Conservation (phyloP, 2,329 filamentous ascomycete genomes). For the Fusarium sp. region DNA sequence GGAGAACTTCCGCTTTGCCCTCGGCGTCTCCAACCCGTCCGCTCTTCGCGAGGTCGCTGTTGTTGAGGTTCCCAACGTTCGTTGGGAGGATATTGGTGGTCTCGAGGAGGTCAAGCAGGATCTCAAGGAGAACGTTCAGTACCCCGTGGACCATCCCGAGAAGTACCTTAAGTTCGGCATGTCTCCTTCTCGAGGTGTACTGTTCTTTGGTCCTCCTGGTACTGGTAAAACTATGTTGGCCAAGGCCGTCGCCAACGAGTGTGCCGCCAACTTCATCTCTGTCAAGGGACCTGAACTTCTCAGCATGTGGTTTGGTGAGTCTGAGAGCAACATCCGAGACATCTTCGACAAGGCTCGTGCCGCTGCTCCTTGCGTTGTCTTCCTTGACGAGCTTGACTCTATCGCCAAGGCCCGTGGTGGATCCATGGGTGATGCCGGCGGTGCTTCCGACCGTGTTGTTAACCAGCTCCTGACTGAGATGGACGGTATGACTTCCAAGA, state of each 20-base stretch:
- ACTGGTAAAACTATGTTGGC: conserved; percentile 99
- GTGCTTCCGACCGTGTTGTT: conserved; percentile 98
- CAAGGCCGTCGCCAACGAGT: conserved; percentile 99
- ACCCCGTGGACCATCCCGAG: conserved; percentile 98
- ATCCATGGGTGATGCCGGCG: conserved; percentile 93
- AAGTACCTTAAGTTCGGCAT: conserved; percentile 99
- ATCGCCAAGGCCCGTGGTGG: conserved; percentile 99
- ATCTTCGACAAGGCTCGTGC: conserved; percentile 99
- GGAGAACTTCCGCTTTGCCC: conserved; percentile 99
- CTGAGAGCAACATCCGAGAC: conserved; percentile 99
- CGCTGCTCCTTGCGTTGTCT: conserved; percentile 97
- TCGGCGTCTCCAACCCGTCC: conserved; percentile 98
- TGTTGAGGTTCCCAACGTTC: conserved; percentile 98
- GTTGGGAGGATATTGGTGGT: conserved; percentile 99
- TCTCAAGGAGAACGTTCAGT: conserved; percentile 98
- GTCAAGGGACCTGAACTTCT: conserved; percentile 98
- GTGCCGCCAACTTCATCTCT: conserved; percentile 99
- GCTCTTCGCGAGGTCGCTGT: conserved; percentile 98
- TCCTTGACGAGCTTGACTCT: conserved; percentile 98
- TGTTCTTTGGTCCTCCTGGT: conserved; percentile 99
- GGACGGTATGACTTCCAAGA: conserved; percentile 99
- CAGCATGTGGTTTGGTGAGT: conserved; percentile 99
- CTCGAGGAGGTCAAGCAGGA: conserved; percentile 99
- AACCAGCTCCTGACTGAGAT: conserved; percentile 99
- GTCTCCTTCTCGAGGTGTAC: conserved; percentile 95